phyloP scores from a whole-genome alignment of 2,329 filamentous ascomycete genomes.

The Colletotrichum simmondsii region DNA sequence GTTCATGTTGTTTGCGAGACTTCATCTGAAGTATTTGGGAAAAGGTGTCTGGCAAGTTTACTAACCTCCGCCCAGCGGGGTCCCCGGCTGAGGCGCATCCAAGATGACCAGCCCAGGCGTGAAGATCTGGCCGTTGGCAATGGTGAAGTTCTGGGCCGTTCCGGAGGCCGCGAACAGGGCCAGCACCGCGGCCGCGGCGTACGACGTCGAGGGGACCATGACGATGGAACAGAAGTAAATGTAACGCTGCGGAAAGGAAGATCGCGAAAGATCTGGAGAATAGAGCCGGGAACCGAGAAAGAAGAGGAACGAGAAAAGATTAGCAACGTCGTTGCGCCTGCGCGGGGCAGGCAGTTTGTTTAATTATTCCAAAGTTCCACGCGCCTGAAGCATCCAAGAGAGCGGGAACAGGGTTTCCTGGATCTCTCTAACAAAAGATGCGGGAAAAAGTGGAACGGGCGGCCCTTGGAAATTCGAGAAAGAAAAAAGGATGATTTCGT shows the following conservation, averaged over 20 bases:
- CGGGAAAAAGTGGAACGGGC: conserved; percentile 29
- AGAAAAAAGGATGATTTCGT: conserved; percentile 3
- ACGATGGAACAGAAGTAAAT: neutral
- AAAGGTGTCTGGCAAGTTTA: conserved; percentile 26
- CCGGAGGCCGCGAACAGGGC: conserved; percentile 40
- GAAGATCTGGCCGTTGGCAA: conserved; percentile 73
- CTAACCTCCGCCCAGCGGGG: conserved; percentile 71
- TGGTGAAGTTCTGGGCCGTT: conserved; percentile 61
- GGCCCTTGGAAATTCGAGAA: conserved; percentile 1
- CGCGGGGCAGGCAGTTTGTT: neutral
- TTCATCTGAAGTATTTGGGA: neutral
- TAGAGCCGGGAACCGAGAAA: neutral
- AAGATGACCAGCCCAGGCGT: conserved; percentile 76
- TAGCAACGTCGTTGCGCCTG: neutral
- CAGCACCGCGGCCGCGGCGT: conserved; percentile 37
- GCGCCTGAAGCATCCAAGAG: conserved; percentile 31
- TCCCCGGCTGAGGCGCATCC: conserved; percentile 73
- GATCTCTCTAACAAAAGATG: neutral
- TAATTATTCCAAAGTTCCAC: conserved; percentile 18
- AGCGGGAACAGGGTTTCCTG: conserved; percentile 14
- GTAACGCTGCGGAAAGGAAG: neutral
- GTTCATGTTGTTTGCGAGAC: neutral
- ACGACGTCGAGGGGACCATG: conserved; percentile 26
- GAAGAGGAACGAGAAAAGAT: conserved; percentile 6
- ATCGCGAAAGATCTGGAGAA: neutral